Evolutionary conservation across 805 yeast genomes (phyloP), one percentile per base, ranked within the genome.

Genomic region (Jamesozyma lodderae): DNA sequence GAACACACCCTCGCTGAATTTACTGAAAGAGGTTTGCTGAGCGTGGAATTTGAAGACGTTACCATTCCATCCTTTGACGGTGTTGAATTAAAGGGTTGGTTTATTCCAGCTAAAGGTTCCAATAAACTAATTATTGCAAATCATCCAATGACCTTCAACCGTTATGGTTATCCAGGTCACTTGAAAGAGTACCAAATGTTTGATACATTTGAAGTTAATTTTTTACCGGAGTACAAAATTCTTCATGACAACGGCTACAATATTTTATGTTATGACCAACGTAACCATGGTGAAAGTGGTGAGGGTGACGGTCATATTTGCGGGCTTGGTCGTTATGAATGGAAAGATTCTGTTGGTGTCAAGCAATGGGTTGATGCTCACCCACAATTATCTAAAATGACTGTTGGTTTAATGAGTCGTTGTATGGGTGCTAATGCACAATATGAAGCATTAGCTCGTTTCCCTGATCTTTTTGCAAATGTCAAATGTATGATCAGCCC

Each of bases 21-120:
- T n/a, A n/a, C n/a, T n/a, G n/a, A n/a, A n/a, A n/a, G n/a, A n/a
- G n/a, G n/a, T n/a, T n/a, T n/a, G n/a, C n/a, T n/a, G n/a, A n/a
- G 28, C 5, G n/a, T 17, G 33, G 22, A 30, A 30, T 30, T 18
- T 13, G 33, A 30, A 30, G 33, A 30, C 19, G n/a, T 30, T 5
- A 30, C 33, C 4, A 9, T 30, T 19, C 22, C 33, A 30, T 30
- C 33, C 8, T 17, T 30, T 19, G 22, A 30, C 19, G 33, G 33
- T 6, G 33, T 30, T 6, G 33, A 30, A 30, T 30, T 30, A 14
- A 30, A 30, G n/a, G 33, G 33, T 19, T 30, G 33, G 33, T 30
- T 8, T 15, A 30, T 15, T 19, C 22, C 33, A 17, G 22, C 33
- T 13, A 30, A 16, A 5, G 22, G 33, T 10, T 25, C 28, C 5